These are phyloP conservation scores for Globisporangium camurandrum DNA, from an alignment of 352 stramenopile genomes.

Conservation along the genomic window DNA sequence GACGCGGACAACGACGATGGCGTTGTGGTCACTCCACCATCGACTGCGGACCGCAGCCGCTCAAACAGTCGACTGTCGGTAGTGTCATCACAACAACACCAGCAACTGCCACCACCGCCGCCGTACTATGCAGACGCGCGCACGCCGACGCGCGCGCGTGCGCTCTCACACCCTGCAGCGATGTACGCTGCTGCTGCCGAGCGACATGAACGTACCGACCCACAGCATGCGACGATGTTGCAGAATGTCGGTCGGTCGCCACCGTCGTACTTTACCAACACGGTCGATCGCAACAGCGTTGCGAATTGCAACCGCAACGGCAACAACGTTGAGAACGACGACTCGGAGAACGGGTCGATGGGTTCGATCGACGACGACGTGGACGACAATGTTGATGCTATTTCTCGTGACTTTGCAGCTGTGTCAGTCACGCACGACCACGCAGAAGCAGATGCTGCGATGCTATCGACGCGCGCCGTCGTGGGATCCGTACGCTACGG, in stretches of 20 bases:
- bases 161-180: constrained; percentile 1
- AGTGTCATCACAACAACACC: background rate
- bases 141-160: background rate
- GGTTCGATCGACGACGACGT: constrained; percentile 26
- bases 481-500: too few species aligned
- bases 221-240: too few species aligned
- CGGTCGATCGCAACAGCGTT: constrained; percentile 10
- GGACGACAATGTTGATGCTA: too few species aligned
- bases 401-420: too few species aligned
- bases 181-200: background rate
- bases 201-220: too few species aligned
- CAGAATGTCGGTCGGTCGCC: too few species aligned
- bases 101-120: background rate
- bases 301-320: too few species aligned
- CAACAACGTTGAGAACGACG: constrained; percentile 24
- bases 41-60: background rate
- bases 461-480: too few species aligned
- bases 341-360: constrained; percentile 33
- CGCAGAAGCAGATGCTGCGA: too few species aligned
- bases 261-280: background rate
- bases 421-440: too few species aligned
- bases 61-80: constrained; percentile 16
- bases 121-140: constrained; percentile 7
- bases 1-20: constrained; percentile 22
- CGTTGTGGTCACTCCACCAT: background rate